Percentiles rank a stretch among this genome's conserved stretches.
Evolutionary conservation across 768 basidiomycete genomes (phyloP).

Genomic region (Tylopilus cervinicoccineus): DNA sequence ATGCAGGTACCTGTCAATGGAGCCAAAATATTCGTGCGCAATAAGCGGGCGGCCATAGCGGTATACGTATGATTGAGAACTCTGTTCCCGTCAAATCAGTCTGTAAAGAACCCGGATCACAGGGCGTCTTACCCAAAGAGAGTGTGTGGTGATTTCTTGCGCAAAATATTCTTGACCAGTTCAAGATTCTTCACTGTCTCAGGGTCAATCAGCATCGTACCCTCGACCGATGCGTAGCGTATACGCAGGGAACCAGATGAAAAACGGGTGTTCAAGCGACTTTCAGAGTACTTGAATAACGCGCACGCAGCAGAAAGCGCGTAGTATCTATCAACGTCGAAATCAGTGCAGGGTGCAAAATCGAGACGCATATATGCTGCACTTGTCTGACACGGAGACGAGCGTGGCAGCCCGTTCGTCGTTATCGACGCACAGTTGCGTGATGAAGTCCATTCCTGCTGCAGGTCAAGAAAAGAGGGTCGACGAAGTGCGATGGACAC

Average conservation of each 20-base stretch:
- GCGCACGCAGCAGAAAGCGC: slow-evolving; percentile 83
- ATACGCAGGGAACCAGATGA: slow-evolving; percentile 67
- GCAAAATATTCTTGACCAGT: slow-evolving; percentile 71
- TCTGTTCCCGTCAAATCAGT: slow-evolving; percentile 33
- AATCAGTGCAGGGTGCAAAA: slow-evolving; percentile 4
- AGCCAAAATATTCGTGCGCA: slow-evolving; percentile 77
- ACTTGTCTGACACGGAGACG: slow-evolving; percentile 79
- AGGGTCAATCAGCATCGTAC: slow-evolving; percentile 92
- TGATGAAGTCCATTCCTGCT: slow-evolving; percentile 73
- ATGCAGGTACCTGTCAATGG: slow-evolving; percentile 63
- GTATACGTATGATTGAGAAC: slow-evolving; percentile 80
- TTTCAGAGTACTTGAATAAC: slow-evolving; percentile 81
- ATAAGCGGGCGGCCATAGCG: slow-evolving; percentile 81
- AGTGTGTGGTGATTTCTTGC: slow-evolving; percentile 66
- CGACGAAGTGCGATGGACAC: neutral
- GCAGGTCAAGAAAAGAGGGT: neutral
- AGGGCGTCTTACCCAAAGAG: slow-evolving; percentile 61
- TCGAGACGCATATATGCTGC: slow-evolving; percentile 34
- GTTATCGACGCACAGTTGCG: slow-evolving; percentile 74
- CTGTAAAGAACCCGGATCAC: neutral
- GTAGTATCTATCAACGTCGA: slow-evolving; percentile 60
- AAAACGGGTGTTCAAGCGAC: slow-evolving; percentile 65
- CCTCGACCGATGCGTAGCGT: slow-evolving; percentile 74
- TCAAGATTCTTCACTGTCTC: slow-evolving; percentile 89
- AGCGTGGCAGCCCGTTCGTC: slow-evolving; percentile 79